Evolutionary conservation across 805 yeast species (phyloP), one percentile per base, ranked within the genome.

Genomic region (Starmera dryadoides): DNA sequence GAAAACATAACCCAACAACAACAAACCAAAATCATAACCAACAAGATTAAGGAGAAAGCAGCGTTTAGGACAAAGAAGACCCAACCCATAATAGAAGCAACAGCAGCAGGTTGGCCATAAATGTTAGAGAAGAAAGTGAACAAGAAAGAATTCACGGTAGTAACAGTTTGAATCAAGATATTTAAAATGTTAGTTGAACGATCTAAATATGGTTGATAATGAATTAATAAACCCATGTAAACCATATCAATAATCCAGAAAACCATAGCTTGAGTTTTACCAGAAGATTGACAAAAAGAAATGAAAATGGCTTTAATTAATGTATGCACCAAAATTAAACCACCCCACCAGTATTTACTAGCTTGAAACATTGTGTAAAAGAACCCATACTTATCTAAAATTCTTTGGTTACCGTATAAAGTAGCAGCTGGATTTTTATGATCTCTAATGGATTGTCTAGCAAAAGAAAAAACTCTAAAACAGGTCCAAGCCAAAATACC

Each of bases 331-430:
- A 87, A 52, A 36, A 81, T 58, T 2, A 84, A 80, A 15, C 71
- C 63, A 42, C 91, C 86, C 73, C 89, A 89, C 86, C 88, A 89
- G 63, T 85, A 88, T 53, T 71, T 78, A 20, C 68, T 68, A 17
- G 96, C 94, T 46, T 76, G 75, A 61, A 82, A 88, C 88, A 86
- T 87, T 14, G 95, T 84, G 63, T 88, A 89, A 53, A 88, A 76
- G 62, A 82, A 89, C 0, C 96, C 96, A 56, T 81, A 88, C 56
- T 82, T 82, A 65, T 80, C 75, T 55, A 88, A 71, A 26, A 86
- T 71, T 22, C 65, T 63, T 34, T 79, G 69, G 53, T 89, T 84
- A 42, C 96, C 95, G 53, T 87, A 89, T 39, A 89, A 66, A 42
- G 86, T 61, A 35, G 91, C 95, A 16, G 96, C 96, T 0, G 96